Percentiles rank a stretch among this genome's conserved stretches.
These are phyloP conservation scores for Chytriomyces sp. DNA, from an alignment of 192 early-diverging fungal genomes.

Conservation along the genomic window DNA sequence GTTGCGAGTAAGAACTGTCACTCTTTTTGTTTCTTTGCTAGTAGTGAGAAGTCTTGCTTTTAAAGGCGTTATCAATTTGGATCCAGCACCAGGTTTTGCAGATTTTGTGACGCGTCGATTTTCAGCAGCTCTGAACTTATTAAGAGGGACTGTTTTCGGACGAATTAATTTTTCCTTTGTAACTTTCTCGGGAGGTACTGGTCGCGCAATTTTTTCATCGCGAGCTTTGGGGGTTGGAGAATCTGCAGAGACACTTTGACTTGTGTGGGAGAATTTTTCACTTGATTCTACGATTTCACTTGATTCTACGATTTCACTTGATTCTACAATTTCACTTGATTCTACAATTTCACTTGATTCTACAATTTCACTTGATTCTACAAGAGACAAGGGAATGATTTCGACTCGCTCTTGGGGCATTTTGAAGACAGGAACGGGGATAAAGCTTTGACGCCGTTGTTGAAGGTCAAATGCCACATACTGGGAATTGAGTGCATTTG, in stretches of 20 bases:
- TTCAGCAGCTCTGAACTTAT: neutral
- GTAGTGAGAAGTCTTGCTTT: neutral
- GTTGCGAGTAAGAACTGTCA: conserved; percentile 1
- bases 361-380: neutral
- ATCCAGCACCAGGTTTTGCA: neutral
- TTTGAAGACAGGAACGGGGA: neutral
- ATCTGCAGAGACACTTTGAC: too few species aligned
- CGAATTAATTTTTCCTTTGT: neutral
- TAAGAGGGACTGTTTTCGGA: conserved; percentile 3
- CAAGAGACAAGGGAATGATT: conserved; percentile 21
- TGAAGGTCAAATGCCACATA: neutral
- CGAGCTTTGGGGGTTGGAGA: too few species aligned
- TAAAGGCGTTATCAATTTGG: neutral
- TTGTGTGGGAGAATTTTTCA: neutral
- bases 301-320: neutral
- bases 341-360: neutral
- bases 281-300: neutral
- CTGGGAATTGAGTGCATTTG: neutral
- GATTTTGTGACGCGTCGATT: neutral
- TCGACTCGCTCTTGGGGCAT: conserved; percentile 9
- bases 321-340: neutral
- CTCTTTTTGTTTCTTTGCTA: neutral
- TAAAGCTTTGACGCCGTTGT: conserved; percentile 2
- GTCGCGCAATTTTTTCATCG: neutral
- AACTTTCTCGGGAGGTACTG: neutral